These are phyloP conservation scores for Trichoderma afroharzianum DNA, from an alignment of 2,329 filamentous ascomycete species.

Conservation along the genomic window DNA sequence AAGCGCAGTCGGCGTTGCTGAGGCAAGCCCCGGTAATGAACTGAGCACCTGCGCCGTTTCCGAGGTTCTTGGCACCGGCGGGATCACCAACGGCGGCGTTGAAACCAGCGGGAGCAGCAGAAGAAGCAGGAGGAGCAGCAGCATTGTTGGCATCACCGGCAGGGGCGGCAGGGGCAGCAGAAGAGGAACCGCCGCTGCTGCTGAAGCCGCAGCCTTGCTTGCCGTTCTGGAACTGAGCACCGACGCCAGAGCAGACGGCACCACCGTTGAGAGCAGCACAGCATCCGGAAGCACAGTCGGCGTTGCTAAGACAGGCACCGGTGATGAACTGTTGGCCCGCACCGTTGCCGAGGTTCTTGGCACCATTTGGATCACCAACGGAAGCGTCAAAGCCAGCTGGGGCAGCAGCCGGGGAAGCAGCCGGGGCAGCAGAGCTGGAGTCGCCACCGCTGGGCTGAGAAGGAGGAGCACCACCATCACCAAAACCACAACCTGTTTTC, in stretches of 20 bases:
- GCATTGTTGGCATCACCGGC: not conserved
- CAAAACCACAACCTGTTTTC: constrained; percentile 31
- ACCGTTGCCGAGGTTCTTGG: constrained; percentile 25
- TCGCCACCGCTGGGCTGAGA: not conserved
- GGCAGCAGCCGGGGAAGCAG: constrained; percentile 2
- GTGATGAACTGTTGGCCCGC: constrained; percentile 29
- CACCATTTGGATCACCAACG: constrained; percentile 22
- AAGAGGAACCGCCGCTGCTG: not conserved
- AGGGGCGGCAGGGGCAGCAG: not conserved
- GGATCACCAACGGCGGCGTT: constrained; percentile 20
- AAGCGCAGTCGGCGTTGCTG: constrained; percentile 28
- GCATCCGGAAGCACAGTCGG: constrained; percentile 31
- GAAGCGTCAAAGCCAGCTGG: constrained; percentile 14
- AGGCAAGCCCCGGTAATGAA: constrained; percentile 29
- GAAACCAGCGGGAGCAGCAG: constrained; percentile 18
- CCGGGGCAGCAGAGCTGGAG: constrained; percentile 19
- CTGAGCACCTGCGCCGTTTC: constrained; percentile 25
- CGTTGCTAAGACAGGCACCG: constrained; percentile 24
- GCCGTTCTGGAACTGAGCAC: constrained; percentile 31
- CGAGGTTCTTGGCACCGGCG: constrained; percentile 25
- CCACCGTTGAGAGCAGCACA: constrained; percentile 24
- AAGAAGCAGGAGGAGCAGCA: constrained; percentile 1
- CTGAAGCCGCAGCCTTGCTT: constrained; percentile 33
- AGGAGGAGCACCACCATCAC: constrained; percentile 20
- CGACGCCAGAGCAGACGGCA: constrained; percentile 21